These are phyloP conservation scores for Apiospora phragmitis DNA, from an alignment of 2,329 filamentous ascomycete species.

Conservation along the genomic window DNA sequence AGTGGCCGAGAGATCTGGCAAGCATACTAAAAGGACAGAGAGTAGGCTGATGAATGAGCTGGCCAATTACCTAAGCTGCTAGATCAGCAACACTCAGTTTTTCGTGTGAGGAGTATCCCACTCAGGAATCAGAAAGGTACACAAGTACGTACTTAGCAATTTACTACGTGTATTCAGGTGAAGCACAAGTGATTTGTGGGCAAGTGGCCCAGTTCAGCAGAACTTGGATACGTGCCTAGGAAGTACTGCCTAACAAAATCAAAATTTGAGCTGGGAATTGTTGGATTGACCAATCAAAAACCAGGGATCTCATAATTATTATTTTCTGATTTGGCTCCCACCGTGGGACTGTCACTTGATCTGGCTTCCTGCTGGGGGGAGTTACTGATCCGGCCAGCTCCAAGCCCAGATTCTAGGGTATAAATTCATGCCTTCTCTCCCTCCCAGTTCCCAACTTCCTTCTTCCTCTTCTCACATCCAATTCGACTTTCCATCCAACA, in stretches of 20 bases:
- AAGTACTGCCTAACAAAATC: neutral
- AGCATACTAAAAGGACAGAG: too few species aligned
- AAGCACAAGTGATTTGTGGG: too few species aligned
- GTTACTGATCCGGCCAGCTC: neutral
- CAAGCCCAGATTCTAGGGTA: neutral
- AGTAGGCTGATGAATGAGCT: too few species aligned
- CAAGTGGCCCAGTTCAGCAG: neutral
- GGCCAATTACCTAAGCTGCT: too few species aligned
- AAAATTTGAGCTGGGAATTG: neutral
- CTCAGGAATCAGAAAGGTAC: too few species aligned
- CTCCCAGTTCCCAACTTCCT: neutral
- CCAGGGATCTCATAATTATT: too few species aligned
- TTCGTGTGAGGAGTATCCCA: too few species aligned
- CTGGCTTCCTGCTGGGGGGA: neutral
- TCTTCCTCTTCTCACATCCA: neutral
- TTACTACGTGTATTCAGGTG: too few species aligned
- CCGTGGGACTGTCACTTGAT: too few species aligned
- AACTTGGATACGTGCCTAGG: neutral
- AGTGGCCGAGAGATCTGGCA: too few species aligned
- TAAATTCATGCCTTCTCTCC: neutral
- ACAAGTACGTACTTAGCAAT: too few species aligned
- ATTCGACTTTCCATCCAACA: neutral
- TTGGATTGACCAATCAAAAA: neutral
- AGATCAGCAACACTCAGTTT: too few species aligned
- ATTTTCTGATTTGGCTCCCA: neutral